Conservation (phyloP, 1,139 yeast genomes). For the Pichia sp. region DNA sequence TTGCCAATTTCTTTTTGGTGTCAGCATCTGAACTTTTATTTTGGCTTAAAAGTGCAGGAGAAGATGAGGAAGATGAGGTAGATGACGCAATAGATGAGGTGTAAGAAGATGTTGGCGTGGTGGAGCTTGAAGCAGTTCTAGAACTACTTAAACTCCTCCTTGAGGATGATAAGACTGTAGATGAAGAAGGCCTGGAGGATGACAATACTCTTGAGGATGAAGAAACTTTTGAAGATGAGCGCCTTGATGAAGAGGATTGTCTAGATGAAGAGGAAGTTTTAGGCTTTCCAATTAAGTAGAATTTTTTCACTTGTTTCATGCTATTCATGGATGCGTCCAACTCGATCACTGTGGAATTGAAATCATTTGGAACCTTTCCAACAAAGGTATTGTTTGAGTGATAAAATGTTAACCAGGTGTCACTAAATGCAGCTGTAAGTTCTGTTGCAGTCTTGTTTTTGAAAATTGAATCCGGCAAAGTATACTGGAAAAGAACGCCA, state of each 20-base stretch:
- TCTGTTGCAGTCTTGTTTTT: slow-evolving; percentile 50
- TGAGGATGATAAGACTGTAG: slow-evolving; percentile 16
- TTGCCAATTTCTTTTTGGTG: slow-evolving; percentile 55
- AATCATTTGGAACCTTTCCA: slow-evolving; percentile 64
- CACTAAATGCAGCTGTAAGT: slow-evolving; percentile 43
- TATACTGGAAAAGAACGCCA: slow-evolving; percentile 54
- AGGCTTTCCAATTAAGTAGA: slow-evolving; percentile 41
- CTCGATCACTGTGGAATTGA: slow-evolving; percentile 46
- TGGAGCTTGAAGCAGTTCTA: slow-evolving; percentile 9
- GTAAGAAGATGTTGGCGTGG: slow-evolving; percentile 1
- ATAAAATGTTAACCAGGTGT: slow-evolving; percentile 66
- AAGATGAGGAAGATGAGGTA: slow-evolving; percentile 10
- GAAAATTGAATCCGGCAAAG: slow-evolving; percentile 50
- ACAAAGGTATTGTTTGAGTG: slow-evolving; percentile 57
- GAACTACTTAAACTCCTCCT: neutral
- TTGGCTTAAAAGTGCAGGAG: neutral
- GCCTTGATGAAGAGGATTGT: slow-evolving; percentile 12
- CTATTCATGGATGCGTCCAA: slow-evolving; percentile 48
- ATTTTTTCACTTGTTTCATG: slow-evolving; percentile 42
- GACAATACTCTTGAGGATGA: slow-evolving; percentile 11
- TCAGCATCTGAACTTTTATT: slow-evolving; percentile 22
- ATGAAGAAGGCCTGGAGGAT: slow-evolving; percentile 19
- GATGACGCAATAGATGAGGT: slow-evolving; percentile 22
- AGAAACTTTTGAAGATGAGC: slow-evolving; percentile 24
- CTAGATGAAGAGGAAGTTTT: slow-evolving; percentile 19